Evolutionary conservation across 257 asterid species (phyloP).

Genomic region (Plantago elongata): DNA sequence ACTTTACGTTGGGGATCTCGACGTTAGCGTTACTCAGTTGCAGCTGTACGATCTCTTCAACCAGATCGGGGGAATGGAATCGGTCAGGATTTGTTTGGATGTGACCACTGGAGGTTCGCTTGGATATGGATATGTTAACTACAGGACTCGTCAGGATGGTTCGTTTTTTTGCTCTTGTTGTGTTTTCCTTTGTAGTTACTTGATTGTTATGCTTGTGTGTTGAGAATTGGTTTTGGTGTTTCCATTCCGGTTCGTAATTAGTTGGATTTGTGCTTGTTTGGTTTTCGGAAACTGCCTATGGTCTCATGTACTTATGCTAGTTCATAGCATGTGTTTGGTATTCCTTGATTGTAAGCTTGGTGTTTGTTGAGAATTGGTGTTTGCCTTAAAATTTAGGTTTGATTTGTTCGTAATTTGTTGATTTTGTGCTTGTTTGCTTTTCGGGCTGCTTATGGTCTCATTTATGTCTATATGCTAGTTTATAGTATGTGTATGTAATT

Average conservation of each 20-base stretch:
- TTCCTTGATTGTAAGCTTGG: background rate
- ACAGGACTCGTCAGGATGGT: slow-evolving; percentile 74
- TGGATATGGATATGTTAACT: slow-evolving; percentile 93
- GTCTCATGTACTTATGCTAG: no score
- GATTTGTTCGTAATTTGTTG: background rate
- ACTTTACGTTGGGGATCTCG: slow-evolving; percentile 90
- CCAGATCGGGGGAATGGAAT: slow-evolving; percentile 85
- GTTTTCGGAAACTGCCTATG: no score
- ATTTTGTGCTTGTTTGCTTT: background rate
- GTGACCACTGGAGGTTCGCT: slow-evolving; percentile 65
- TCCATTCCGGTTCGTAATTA: background rate
- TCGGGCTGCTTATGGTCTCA: no score
- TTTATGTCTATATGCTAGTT: no score
- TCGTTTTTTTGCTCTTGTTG: slow-evolving; percentile 9
- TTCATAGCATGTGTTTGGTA: no score
- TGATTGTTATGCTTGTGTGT: background rate
- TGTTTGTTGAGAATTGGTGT: no score
- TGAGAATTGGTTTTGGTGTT: no score
- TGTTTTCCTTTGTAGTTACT: background rate
- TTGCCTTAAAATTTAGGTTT: no score
- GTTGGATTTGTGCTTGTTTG: background rate
- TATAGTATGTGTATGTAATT: no score
- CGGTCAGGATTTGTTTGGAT: slow-evolving; percentile 93
- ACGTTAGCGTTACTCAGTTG: slow-evolving; percentile 63
- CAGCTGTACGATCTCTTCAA: slow-evolving; percentile 83